Conservation (phyloP, 495 filamentous ascomycete genomes). For the Parmelia sp. region DNA sequence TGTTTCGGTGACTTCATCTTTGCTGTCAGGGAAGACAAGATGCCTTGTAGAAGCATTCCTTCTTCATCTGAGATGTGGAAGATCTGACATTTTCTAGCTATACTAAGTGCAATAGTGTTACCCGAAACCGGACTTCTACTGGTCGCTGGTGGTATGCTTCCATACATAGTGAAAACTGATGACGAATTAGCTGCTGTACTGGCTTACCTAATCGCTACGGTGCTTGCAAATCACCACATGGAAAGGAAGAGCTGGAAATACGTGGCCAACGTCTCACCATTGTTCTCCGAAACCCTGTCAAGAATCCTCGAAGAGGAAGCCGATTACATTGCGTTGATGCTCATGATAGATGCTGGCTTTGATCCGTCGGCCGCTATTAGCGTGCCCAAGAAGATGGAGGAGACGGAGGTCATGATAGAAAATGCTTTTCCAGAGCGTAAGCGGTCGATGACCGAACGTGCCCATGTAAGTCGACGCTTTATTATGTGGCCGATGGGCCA, state of each 20-base stretch:
- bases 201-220: background rate
- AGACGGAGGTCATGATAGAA: background rate
- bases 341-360: background rate
- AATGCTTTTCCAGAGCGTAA: too few relatives aligned
- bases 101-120: too few relatives aligned
- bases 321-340: background rate
- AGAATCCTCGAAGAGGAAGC: background rate
- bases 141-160: background rate
- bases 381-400: background rate
- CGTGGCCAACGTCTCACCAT: background rate
- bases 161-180: background rate
- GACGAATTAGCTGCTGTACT: background rate
- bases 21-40: too few relatives aligned
- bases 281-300: background rate
- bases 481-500: background rate
- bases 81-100: too few relatives aligned
- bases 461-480: background rate
- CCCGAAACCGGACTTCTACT: background rate
- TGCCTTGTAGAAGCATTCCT: too few relatives aligned
- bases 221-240: background rate
- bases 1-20: too few relatives aligned
- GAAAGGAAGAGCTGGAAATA: background rate
- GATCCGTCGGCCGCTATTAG: background rate
- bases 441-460: background rate
- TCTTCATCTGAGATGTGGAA: too few relatives aligned